A percentile compares a stretch with the other conserved stretches of the same genome.
phyloP scores from a whole-genome alignment of 208 protist genomes.

The Acanthamoeba polyphaga region DNA sequence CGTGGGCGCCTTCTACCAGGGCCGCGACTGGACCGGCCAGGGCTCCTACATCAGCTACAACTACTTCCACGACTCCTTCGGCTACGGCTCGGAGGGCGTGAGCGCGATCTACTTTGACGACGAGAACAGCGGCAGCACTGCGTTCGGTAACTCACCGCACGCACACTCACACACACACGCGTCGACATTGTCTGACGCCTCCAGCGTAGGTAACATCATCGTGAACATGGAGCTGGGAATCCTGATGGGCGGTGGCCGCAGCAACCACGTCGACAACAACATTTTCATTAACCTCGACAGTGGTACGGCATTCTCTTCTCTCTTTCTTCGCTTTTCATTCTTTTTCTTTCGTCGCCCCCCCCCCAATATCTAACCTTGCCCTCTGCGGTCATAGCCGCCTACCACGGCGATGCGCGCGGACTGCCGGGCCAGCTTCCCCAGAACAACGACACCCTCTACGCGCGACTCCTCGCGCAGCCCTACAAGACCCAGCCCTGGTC shows the following conservation, averaged over 20 bases:
- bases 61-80: constrained; percentile 44
- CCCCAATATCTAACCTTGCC: too few species aligned
- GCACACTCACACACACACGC: background rate
- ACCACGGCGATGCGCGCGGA: background rate
- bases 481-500: background rate
- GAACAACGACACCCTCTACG: background rate
- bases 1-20: constrained; percentile 58
- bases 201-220: constrained; percentile 11
- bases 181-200: background rate
- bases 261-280: constrained; percentile 38
- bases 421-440: background rate
- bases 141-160: background rate
- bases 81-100: background rate
- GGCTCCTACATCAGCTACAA: constrained; percentile 50
- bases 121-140: constrained; percentile 19
- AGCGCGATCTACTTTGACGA: constrained; percentile 58
- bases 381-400: background rate
- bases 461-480: background rate
- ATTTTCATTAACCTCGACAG: constrained; percentile 12
- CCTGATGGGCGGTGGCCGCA: constrained; percentile 46
- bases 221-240: background rate
- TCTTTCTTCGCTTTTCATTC: background rate
- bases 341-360: background rate
- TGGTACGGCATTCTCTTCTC: background rate
- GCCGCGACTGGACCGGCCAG: constrained; percentile 10